phyloP scores from a whole-genome alignment of 768 basidiomycete genomes.

The Panaeolus papilionaceus region DNA sequence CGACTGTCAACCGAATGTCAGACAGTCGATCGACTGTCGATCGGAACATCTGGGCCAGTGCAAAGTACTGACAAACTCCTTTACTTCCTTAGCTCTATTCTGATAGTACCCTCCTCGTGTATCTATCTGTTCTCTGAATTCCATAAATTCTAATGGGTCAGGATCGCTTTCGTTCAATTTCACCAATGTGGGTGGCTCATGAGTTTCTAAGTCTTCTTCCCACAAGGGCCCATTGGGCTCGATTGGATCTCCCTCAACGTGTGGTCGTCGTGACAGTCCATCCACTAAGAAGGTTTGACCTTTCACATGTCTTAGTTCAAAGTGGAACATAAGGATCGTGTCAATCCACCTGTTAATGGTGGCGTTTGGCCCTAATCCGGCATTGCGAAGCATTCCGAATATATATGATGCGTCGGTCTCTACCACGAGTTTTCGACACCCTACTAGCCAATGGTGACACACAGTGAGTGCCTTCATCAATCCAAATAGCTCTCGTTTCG shows the following conservation, averaged over 20 bases:
- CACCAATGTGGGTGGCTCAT: background rate
- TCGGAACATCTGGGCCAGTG: too few relatives aligned
- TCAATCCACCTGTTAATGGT: constrained; percentile 25
- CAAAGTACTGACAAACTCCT: background rate
- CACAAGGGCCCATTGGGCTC: constrained; percentile 27
- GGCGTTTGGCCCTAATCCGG: constrained; percentile 17
- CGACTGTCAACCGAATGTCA: too few relatives aligned
- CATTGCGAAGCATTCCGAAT: constrained; percentile 27
- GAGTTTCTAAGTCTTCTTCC: constrained; percentile 26
- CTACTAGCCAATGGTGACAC: constrained; percentile 27
- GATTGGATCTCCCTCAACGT: constrained; percentile 20
- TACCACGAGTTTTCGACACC: constrained; percentile 35
- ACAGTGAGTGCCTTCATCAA: constrained; percentile 33
- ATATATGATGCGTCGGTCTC: constrained; percentile 42
- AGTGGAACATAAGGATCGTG: constrained; percentile 23
- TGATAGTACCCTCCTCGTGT: constrained; percentile 16
- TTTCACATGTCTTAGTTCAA: constrained; percentile 21
- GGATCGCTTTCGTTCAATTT: background rate
- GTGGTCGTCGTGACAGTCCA: constrained; percentile 23
- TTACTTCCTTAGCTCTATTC: background rate
- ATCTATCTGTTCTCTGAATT: constrained; percentile 22
- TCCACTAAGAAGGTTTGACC: constrained; percentile 19
- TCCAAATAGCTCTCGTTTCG: constrained; percentile 47
- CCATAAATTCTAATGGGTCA: constrained; percentile 19
- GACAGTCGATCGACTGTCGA: too few relatives aligned